phyloP scores from a whole-genome alignment of 352 stramenopile genomes.

The Globisporangium mamillatum region DNA sequence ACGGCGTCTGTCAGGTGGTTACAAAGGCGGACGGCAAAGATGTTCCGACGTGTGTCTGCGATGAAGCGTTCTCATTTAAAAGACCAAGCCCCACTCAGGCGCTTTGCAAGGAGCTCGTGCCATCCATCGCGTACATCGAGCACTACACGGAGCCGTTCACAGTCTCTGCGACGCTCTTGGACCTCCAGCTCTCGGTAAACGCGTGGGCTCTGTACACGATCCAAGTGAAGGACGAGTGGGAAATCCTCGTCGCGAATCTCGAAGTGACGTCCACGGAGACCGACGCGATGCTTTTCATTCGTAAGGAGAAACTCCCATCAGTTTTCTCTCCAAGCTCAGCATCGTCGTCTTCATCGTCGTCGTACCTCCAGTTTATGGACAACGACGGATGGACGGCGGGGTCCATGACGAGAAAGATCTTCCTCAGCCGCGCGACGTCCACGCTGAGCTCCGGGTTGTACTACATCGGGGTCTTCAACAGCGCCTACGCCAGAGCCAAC shows the following conservation, averaged over 20 bases:
- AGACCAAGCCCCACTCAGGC: constrained; percentile 39
- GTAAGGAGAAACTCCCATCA: constrained; percentile 60
- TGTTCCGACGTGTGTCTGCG: constrained; percentile 53
- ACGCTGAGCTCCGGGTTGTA: constrained; percentile 72
- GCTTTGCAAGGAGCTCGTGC: constrained; percentile 59
- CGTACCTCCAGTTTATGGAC: constrained; percentile 56
- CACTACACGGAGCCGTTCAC: constrained; percentile 49
- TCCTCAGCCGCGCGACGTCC: constrained; percentile 51
- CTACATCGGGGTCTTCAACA: constrained; percentile 77
- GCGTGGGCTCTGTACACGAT: constrained; percentile 67
- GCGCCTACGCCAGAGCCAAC: constrained; percentile 44
- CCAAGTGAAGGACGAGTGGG: constrained; percentile 50
- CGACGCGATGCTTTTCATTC: constrained; percentile 76
- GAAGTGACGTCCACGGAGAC: constrained; percentile 31
- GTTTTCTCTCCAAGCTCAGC: constrained; percentile 11
- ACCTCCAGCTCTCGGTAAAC: constrained; percentile 44
- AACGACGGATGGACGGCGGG: constrained; percentile 42
- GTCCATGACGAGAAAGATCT: constrained; percentile 41
- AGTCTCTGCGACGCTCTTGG: constrained; percentile 31
- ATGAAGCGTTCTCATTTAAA: constrained; percentile 60
- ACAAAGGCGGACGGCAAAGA: constrained; percentile 15
- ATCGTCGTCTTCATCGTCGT: constrained; percentile 4
- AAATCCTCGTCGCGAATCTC: constrained; percentile 52
- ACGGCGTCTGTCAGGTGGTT: constrained; percentile 51
- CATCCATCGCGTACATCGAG: constrained; percentile 56